Conservation (phyloP, 257 asterid species). For the Linderniella brevidens region DNA sequence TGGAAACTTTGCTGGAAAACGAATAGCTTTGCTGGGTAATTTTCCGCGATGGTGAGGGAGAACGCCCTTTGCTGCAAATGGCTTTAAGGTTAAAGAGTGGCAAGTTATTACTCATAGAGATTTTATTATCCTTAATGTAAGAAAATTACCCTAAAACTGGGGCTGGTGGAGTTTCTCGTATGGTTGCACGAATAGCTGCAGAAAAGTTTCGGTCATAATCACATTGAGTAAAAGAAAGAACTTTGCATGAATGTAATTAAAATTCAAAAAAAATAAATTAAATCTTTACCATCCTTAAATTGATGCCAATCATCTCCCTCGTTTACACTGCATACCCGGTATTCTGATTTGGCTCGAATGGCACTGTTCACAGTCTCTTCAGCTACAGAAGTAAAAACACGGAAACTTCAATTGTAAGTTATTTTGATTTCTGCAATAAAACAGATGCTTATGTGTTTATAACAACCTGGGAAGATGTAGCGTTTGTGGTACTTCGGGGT, state of each 20-base stretch:
- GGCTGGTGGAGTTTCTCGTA: constrained; percentile 47
- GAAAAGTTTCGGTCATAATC: neutral
- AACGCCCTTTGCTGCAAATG: constrained; percentile 31
- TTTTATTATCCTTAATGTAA: too few species aligned
- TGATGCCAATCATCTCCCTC: constrained; percentile 62
- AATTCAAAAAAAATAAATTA: neutral
- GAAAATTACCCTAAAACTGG: constrained; percentile 5
- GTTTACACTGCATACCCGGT: constrained; percentile 51
- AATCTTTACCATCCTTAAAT: constrained; percentile 43
- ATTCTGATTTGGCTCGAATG: constrained; percentile 31
- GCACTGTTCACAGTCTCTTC: constrained; percentile 62
- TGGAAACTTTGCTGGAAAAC: neutral
- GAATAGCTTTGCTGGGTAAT: neutral
- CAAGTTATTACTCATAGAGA: too few species aligned
- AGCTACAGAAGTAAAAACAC: constrained; percentile 17
- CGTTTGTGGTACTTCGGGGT: constrained; percentile 78
- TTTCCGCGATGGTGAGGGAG: constrained; percentile 13
- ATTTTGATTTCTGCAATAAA: neutral
- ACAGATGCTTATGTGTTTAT: neutral
- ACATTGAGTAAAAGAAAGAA: neutral
- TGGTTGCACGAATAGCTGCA: constrained; percentile 26
- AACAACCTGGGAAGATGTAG: constrained; percentile 73
- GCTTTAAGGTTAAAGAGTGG: constrained; percentile 7
- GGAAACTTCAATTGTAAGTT: neutral
- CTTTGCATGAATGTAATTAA: neutral